Conservation (phyloP, 306 rosid genomes). For the Gillenia trifoliata region DNA sequence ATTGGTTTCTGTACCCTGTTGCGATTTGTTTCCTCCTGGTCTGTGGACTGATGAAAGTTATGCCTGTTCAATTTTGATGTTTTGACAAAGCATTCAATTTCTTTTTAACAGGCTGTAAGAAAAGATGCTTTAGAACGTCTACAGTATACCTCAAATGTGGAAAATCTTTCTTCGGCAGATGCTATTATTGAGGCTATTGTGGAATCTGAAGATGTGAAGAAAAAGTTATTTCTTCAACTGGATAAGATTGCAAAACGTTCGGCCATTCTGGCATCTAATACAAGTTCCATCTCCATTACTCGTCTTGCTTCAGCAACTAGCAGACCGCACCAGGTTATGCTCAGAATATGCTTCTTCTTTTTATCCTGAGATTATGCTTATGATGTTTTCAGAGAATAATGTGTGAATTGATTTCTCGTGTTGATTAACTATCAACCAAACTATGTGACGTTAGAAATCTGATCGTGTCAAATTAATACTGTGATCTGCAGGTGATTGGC, state of each 20-base stretch:
- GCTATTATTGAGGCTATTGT: conserved; percentile 74
- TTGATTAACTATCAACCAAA: neutral
- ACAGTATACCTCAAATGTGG: conserved; percentile 44
- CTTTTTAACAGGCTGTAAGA: conserved; percentile 30
- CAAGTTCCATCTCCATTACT: conserved; percentile 92
- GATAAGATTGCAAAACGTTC: conserved; percentile 58
- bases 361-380: conserved; percentile 1
- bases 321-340: conserved; percentile 62
- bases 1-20: too few species aligned
- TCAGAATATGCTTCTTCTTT: conserved; percentile 45
- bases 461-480: neutral
- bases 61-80: too few species aligned
- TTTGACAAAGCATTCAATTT: neutral
- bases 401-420: neutral
- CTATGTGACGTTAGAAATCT: neutral
- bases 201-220: conserved; percentile 82
- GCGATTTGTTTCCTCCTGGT: too few species aligned
- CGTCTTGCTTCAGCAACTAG: conserved; percentile 68
- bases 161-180: conserved; percentile 61
- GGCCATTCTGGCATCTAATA: conserved; percentile 85
- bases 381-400: neutral
- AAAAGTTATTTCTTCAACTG: conserved; percentile 48
- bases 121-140: conserved; percentile 45
- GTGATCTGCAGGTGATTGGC: conserved; percentile 69
- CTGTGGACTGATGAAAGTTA: too few species aligned